Evolutionary conservation across 345 rosid genomes (phyloP).

Genomic region (Gossypium australe): DNA sequence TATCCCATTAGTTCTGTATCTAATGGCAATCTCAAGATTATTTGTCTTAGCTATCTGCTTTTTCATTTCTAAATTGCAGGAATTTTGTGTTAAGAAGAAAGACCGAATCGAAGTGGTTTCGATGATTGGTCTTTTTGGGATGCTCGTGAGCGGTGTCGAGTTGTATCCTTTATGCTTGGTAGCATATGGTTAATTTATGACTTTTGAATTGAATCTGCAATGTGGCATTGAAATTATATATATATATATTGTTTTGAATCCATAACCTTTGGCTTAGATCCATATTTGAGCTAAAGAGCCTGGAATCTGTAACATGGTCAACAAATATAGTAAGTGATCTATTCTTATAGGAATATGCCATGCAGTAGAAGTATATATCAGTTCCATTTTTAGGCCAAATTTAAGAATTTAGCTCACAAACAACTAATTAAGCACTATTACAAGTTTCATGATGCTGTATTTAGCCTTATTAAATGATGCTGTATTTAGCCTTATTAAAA

Average conservation of each 20-base stretch:
- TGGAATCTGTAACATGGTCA: constrained; percentile 46
- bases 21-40: background rate
- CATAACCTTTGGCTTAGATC: constrained; percentile 37
- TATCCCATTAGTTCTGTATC: background rate
- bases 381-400: background rate
- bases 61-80: constrained; percentile 29
- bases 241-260: constrained; percentile 9
- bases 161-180: constrained; percentile 34
- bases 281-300: constrained; percentile 32
- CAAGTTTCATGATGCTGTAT: too few relatives aligned
- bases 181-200: background rate
- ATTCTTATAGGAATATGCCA: background rate
- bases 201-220: background rate
- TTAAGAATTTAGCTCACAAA: background rate
- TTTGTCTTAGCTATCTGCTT: background rate
- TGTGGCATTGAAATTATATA: background rate
- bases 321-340: constrained; percentile 36
- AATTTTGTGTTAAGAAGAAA: constrained; percentile 49
- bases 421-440: too few relatives aligned
- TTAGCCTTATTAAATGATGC: too few relatives aligned
- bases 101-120: constrained; percentile 48
- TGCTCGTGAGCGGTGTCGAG: constrained; percentile 37
- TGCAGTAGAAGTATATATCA: background rate
- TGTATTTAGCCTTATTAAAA: too few relatives aligned
- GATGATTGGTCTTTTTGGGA: constrained; percentile 46